Evolutionary conservation across 2,329 filamentous ascomycete genomes (phyloP), one percentile per base, ranked within the genome.

Genomic region (Curvularia sp.): DNA sequence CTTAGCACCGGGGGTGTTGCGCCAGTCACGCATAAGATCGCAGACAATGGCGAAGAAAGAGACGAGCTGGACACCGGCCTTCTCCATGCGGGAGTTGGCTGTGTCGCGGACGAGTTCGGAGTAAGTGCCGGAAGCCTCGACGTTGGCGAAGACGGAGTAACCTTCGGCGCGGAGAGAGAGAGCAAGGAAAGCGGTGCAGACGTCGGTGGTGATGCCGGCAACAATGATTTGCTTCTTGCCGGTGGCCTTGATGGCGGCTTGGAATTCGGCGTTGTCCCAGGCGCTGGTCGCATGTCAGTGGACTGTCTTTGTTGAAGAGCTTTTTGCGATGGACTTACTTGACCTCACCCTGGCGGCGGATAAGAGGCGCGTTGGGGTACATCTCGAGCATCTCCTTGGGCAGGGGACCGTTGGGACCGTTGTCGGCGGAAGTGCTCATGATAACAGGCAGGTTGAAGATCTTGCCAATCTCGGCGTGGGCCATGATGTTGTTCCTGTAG

Each of bases 221-320:
- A 93, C 75, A 69, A 93, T 89, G 67, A 93, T 80, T 73, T 93
- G 90, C 30, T 82, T 86, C 73, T 86, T 88, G 57, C 85, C 85
- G 4, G 88, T 85, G 1, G 88, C 88, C 62, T 82, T 78, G 60
- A 93, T 82, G 1, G 90, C 89, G 1, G 80, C 80, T 35, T 84
- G 83, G 79, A 93, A 92, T 0, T 89, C 85, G 2, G 82, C 65
- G 66, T 91, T 92, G 71, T 93, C 90, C 90, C 89, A 92, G 2
- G 90, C 89, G 70, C 73, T 76, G 51, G 9, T 2, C n/a, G 10
- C 15, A 39, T 28, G 67, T 61, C 33, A 58, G 33, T 24, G 33
- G 38, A 15, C 15, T 41, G 30, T 22, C 28, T 26, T 31, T n/a
- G 3, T 31, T 47, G 1, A 4, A 18, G 4, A 6, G 10, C 12